Evolutionary conservation across 1,284 basidiomycete species (phyloP), one percentile per base, ranked within the genome.

Genomic region (Trametes sp.): DNA sequence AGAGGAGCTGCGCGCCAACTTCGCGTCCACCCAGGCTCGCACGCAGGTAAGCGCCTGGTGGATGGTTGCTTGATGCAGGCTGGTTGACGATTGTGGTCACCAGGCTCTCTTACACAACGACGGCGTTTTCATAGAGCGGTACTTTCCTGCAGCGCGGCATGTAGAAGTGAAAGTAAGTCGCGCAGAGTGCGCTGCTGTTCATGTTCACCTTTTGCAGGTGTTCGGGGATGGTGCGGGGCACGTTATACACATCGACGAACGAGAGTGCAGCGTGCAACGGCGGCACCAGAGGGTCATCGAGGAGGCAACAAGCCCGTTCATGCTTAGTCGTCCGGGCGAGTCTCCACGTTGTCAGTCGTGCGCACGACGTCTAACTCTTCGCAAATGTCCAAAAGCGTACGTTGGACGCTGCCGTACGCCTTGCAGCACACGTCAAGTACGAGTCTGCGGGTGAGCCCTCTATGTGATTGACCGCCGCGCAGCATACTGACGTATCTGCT

Each of bases 241-340:
- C 56, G 85, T 83, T 2, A 78, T 90, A 14, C 87, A 89, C 70
- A 83, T 90, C 77, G 86, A 87, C 35, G 89, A 92, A 70, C 80
- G 90, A 13, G 90, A 93, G 72, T 90, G 88, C 68, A 87, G 85
- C 46, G 77, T 90, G 19, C 90, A 93, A 71, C 78, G 90, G 31
- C 76, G 90, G 28, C 86, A 91, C 69, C 90, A 93, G 74, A 93
- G 92, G 71, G 83, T 92, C 5, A 83, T 92, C 33, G 90, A 93
- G 70, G 90, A 92, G 70, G 81, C 83, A 1, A 84, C 85, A 0
- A 86, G 85, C 67, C 83, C 86, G 6, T 84, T 86, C 71, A 77
- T 85, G 53, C 60, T 72, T 16, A 57, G 63, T 24, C 75, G 77
- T 71, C 78, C 78, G 55, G 81, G 81, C 82, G 60, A 13, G 69